Conservation (phyloP, 352 stramenopile species). For the Halophytophthora batemanensis region DNA sequence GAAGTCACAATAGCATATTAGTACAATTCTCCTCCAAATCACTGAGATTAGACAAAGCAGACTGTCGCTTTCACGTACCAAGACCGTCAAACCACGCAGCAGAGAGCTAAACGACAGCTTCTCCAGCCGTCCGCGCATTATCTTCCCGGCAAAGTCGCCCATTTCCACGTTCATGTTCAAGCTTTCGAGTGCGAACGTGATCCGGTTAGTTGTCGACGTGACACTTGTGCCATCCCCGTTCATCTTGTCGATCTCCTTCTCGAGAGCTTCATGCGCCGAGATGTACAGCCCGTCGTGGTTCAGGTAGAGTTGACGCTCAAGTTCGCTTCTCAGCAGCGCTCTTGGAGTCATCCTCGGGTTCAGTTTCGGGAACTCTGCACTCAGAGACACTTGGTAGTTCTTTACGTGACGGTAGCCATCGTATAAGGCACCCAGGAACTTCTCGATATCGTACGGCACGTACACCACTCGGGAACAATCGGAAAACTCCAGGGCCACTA, state of each 20-base stretch:
- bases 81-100: conserved; percentile 48
- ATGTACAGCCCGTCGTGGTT: conserved; percentile 70
- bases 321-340: conserved; percentile 44
- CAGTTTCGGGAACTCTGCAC: conserved; percentile 60
- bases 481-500: conserved; percentile 66
- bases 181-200: conserved; percentile 70
- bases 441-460: conserved; percentile 46
- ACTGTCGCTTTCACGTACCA: conserved; percentile 39
- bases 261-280: conserved; percentile 40
- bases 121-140: conserved; percentile 39
- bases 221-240: conserved; percentile 35
- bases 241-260: conserved; percentile 65
- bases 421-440: conserved; percentile 64
- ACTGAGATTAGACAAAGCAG: no score
- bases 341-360: conserved; percentile 59
- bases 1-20: neutral
- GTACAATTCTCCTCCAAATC: no score
- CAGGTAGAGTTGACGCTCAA: conserved; percentile 50
- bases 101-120: conserved; percentile 58
- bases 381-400: conserved; percentile 64
- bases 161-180: conserved; percentile 70
- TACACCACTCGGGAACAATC: conserved; percentile 65
- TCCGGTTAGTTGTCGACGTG: conserved; percentile 47
- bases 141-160: conserved; percentile 51
- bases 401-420: conserved; percentile 61